phyloP scores from a whole-genome alignment of 2,329 filamentous ascomycete species.

The Aureobasidium sp. region DNA sequence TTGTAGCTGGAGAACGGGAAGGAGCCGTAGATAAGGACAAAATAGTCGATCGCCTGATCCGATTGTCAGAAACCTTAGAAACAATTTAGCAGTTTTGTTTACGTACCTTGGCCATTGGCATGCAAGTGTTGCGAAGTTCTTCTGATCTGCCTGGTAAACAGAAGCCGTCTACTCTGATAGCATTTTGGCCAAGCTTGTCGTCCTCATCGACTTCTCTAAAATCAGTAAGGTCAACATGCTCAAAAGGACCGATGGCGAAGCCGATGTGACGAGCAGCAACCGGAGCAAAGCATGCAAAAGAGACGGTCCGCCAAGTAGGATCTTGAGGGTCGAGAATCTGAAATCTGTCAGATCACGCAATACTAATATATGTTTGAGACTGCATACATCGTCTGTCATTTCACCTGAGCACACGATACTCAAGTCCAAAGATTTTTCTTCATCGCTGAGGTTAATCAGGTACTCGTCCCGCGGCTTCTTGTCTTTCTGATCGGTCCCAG shows the following conservation, averaged over 20 bases:
- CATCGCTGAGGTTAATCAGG: slow-evolving; percentile 50
- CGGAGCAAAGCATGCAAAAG: slow-evolving; percentile 68
- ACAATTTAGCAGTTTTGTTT: slow-evolving; percentile 17
- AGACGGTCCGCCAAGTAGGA: slow-evolving; percentile 76
- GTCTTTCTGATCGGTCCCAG: slow-evolving; percentile 23
- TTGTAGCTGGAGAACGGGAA: slow-evolving; percentile 93
- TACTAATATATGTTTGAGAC: slow-evolving; percentile 12
- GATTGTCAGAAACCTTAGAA: not conserved
- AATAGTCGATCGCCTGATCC: slow-evolving; percentile 68
- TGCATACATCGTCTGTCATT: slow-evolving; percentile 61
- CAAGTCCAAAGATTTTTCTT: slow-evolving; percentile 84
- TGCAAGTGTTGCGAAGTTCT: slow-evolving; percentile 80
- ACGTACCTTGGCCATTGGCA: slow-evolving; percentile 59
- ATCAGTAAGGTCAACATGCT: slow-evolving; percentile 82
- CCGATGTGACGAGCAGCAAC: slow-evolving; percentile 84
- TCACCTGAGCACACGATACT: slow-evolving; percentile 86
- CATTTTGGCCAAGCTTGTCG: slow-evolving; percentile 79
- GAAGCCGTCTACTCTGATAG: slow-evolving; percentile 83
- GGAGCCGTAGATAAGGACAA: slow-evolving; percentile 78
- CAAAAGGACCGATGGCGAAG: slow-evolving; percentile 90
- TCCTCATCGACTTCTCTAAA: slow-evolving; percentile 88
- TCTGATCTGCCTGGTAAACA: slow-evolving; percentile 77
- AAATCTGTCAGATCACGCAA: slow-evolving; percentile 21
- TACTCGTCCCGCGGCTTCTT: slow-evolving; percentile 24
- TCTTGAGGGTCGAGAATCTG: slow-evolving; percentile 63